Base-by-base conservation (phyloP, 2,329 filamentous ascomycete species). In the Cordyceps sp. region DNA sequence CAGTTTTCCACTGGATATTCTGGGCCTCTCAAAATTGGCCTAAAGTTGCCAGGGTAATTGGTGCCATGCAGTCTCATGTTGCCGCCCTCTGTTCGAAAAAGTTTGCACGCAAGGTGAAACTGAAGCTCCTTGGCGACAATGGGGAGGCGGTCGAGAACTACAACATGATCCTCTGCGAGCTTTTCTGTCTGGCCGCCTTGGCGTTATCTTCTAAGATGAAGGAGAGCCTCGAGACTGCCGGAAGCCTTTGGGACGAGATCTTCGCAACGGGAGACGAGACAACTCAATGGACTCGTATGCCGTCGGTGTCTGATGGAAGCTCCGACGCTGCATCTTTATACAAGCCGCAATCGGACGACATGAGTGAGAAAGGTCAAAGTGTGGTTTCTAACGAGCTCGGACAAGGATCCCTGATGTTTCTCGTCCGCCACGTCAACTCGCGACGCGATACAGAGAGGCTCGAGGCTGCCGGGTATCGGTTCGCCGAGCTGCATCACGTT, bases 1-100 rank as follows among this genome's bases (percentile, higher is more conserved):
- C 80, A 0, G 71, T 86, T 2, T 93, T 90, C 52, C 73, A 85
- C 31, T 93, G 85, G 85, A 77, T 90, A 45, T 92, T 81, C 47
- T 71, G 80, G 36, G 80, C 83, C 4, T 82, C 80, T 6, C 68
- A 74, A 36, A 78, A 85, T 50, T 93, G 85, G 85, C 48, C 56
- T 7, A 66, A 70, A 24, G 65, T 93, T 16, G 63, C 63, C 33
- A 69, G 73, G 27, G 59, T 90, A 6, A 62, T 92, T 16, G 69
- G 69, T 6, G 69, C 68, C 27, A 93, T 93, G 78, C 66, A 67
- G 33, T 63, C 62, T 24, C 81, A 90, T 42, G 53, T 93, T n/a
- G 56, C 65, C 42, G 41, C 61, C 48, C 47, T 69, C 38, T 52
- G 62, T 7, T 50, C 58, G 29, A 55, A 61, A 23, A 48, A 58